phyloP scores from a whole-genome alignment of 495 filamentous ascomycete genomes.

The Penicillium flavigenum region DNA sequence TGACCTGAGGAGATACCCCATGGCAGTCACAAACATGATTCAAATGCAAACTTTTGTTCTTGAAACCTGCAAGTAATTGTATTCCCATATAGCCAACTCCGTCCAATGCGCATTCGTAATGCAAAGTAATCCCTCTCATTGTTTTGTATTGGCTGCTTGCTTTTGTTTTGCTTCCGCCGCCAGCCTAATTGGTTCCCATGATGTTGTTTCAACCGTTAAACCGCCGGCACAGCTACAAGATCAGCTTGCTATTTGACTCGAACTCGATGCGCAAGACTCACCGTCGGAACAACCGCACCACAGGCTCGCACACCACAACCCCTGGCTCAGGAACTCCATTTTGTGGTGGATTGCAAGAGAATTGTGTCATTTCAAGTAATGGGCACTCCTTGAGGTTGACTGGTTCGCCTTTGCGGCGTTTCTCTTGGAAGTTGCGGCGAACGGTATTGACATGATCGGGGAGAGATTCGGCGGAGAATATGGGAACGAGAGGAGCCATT shows the following conservation, averaged over 20 bases:
- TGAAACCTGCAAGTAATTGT: constrained; percentile 5
- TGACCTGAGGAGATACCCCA: constrained; percentile 43
- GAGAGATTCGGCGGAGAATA: constrained; percentile 41
- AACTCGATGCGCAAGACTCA: constrained; percentile 42
- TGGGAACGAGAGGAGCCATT: constrained; percentile 47
- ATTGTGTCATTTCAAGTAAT: constrained; percentile 77
- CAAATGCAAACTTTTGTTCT: constrained; percentile 15
- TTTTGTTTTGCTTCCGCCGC: constrained; percentile 32
- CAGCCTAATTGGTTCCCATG: constrained; percentile 59
- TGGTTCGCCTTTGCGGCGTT: constrained; percentile 42
- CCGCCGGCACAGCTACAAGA: constrained; percentile 66
- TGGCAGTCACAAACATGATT: constrained; percentile 24
- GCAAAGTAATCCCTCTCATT: constrained; percentile 1
- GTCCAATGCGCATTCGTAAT: constrained; percentile 25
- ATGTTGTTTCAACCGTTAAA: constrained; percentile 80
- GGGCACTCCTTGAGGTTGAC: constrained; percentile 67
- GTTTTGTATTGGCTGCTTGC: constrained; percentile 8
- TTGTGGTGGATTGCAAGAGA: constrained; percentile 65
- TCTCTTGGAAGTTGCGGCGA: constrained; percentile 43
- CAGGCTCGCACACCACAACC: constrained; percentile 66
- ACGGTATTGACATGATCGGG: constrained; percentile 44
- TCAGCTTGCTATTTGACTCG: constrained; percentile 4
- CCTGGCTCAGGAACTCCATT: constrained; percentile 54
- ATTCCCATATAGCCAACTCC: constrained; percentile 28
- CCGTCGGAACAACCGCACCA: constrained; percentile 78